Evolutionary conservation across 805 yeast genomes (phyloP).

Genomic region (Wickerhamomyces xylosicus): DNA sequence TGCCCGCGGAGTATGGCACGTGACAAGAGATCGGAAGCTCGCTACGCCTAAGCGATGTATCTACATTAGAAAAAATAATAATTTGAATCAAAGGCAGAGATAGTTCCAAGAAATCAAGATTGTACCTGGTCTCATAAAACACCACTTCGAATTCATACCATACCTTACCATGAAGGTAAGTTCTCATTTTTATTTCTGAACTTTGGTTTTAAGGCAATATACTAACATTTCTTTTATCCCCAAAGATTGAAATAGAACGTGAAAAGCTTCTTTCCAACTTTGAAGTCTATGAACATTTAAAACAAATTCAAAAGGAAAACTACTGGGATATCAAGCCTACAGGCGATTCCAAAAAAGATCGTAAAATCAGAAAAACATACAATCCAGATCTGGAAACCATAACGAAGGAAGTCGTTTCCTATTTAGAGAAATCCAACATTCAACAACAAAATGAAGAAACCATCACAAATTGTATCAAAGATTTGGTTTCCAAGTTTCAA

Average conservation of each 20-base stretch:
- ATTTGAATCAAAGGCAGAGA: too few species aligned
- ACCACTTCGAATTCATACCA: too few species aligned
- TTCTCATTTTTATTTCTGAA: too few species aligned
- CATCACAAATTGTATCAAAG: constrained; percentile 20
- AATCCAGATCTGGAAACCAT: constrained; percentile 26
- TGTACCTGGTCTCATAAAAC: too few species aligned
- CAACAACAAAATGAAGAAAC: constrained; percentile 19
- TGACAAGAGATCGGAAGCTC: too few species aligned
- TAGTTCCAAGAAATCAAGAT: too few species aligned
- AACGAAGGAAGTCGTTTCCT: constrained; percentile 21
- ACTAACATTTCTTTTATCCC: neutral
- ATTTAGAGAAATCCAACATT: constrained; percentile 8
- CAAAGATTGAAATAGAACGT: constrained; percentile 30
- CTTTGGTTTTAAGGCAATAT: too few species aligned
- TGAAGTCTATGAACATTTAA: constrained; percentile 42
- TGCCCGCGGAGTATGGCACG: too few species aligned
- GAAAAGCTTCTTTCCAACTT: constrained; percentile 47
- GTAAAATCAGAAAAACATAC: constrained; percentile 17
- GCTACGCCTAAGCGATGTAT: too few species aligned
- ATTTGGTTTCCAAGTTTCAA: constrained; percentile 27
- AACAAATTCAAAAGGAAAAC: constrained; percentile 28
- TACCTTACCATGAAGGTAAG: too few species aligned
- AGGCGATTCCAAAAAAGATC: constrained; percentile 5
- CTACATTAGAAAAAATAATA: too few species aligned
- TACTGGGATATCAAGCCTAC: constrained; percentile 18